phyloP scores from a whole-genome alignment of 2,329 filamentous ascomycete species.

The Shiraia bambusicola region DNA sequence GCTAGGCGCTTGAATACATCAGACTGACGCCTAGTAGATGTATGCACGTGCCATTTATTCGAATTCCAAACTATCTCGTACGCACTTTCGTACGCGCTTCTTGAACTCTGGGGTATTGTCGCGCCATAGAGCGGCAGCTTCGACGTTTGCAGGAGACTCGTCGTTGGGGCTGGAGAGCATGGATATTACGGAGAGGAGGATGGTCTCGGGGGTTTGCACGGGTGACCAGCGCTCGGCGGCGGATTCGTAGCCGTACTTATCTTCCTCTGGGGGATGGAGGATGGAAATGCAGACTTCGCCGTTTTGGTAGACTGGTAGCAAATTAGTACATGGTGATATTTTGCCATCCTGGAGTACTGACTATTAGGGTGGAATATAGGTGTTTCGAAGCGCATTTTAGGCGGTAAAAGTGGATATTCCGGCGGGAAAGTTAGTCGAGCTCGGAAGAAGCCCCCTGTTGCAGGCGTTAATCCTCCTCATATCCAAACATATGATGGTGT shows the following conservation, averaged over 20 bases:
- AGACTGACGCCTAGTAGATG: too few relatives aligned
- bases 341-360: conserved; percentile 45
- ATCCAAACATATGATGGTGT: neutral
- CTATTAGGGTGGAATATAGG: conserved; percentile 97
- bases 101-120: conserved; percentile 84
- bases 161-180: conserved; percentile 98
- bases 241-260: conserved; percentile 97
- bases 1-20: too few relatives aligned
- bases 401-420: conserved; percentile 95
- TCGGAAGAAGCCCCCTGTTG: conserved; percentile 80
- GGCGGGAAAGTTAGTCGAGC: conserved; percentile 93
- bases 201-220: conserved; percentile 97
- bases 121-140: conserved; percentile 95
- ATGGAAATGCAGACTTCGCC: conserved; percentile 98
- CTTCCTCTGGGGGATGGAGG: conserved; percentile 91
- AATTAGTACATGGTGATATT: conserved; percentile 2
- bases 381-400: conserved; percentile 91
- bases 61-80: conserved; percentile 56
- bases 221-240: conserved; percentile 95
- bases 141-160: conserved; percentile 93
- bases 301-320: conserved; percentile 73
- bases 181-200: conserved; percentile 94
- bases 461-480: neutral
- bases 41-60: too few relatives aligned
- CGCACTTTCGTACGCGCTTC: conserved; percentile 77